Evolutionary conservation across 352 stramenopile genomes (phyloP).

Genomic region (Globisporangium cystogenes): DNA sequence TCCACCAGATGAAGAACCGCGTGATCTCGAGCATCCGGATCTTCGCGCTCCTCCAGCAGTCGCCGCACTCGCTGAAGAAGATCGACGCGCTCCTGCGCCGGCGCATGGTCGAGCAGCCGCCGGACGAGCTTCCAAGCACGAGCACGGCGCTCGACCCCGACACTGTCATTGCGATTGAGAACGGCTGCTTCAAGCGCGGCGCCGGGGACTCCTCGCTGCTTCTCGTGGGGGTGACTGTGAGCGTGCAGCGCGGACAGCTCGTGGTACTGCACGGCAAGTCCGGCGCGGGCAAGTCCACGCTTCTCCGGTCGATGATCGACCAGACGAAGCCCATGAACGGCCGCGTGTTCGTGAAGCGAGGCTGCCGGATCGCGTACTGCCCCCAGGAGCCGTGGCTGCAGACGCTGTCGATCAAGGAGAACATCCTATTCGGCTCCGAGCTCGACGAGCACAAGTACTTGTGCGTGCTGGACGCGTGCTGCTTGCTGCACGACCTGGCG

Average conservation of each 20-base stretch:
- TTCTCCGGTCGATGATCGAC: constrained; percentile 5
- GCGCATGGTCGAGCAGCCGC: background rate
- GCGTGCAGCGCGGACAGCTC: constrained; percentile 1
- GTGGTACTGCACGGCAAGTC: constrained; percentile 10
- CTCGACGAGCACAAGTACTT: constrained; percentile 55
- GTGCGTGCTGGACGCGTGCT: constrained; percentile 19
- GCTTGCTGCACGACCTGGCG: constrained; percentile 13
- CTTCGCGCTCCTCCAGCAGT: background rate
- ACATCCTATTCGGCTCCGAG: constrained; percentile 79
- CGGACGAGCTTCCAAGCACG: background rate
- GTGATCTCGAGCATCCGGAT: constrained; percentile 21
- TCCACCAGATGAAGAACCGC: constrained; percentile 26
- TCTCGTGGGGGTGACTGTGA: constrained; percentile 6
- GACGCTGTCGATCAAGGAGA: constrained; percentile 68
- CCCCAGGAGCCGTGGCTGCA: constrained; percentile 79
- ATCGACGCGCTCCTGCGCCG: constrained; percentile 4
- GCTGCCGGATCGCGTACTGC: constrained; percentile 16
- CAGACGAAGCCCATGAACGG: constrained; percentile 7
- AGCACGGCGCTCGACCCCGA: background rate
- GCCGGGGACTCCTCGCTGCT: background rate
- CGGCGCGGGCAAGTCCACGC: constrained; percentile 15
- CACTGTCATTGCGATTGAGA: background rate
- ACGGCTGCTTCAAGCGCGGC: background rate
- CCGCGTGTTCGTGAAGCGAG: constrained; percentile 3
- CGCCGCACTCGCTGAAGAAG: background rate